phyloP scores from a whole-genome alignment of 495 filamentous ascomycete species.

The Aspergillus egyptiacus region DNA sequence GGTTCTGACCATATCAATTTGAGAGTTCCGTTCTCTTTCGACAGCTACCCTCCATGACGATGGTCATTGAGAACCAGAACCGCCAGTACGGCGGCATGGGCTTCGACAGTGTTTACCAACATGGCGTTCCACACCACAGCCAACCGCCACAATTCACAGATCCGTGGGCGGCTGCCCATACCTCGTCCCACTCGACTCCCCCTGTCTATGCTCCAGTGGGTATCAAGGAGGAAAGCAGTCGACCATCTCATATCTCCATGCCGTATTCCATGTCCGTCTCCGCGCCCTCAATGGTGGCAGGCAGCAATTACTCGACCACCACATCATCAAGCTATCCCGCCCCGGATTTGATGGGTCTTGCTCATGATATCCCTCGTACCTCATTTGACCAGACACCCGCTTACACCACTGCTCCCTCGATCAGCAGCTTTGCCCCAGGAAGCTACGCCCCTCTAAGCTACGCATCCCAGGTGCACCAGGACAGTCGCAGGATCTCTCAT shows the following conservation, averaged over 20 bases:
- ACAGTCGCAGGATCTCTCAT: slow-evolving; percentile 75
- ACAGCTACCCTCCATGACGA: slow-evolving; percentile 56
- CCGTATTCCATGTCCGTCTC: slow-evolving; percentile 71
- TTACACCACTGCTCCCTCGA: slow-evolving; percentile 60
- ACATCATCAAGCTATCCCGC: slow-evolving; percentile 46
- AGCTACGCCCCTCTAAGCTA: slow-evolving; percentile 52
- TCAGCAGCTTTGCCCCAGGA: slow-evolving; percentile 59
- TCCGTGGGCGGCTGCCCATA: slow-evolving; percentile 66
- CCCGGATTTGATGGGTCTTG: slow-evolving; percentile 65
- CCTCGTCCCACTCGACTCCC: slow-evolving; percentile 51
- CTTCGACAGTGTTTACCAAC: slow-evolving; percentile 72
- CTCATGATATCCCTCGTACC: slow-evolving; percentile 58
- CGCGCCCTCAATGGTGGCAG: slow-evolving; percentile 61
- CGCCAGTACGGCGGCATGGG: slow-evolving; percentile 73
- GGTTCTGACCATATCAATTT: slow-evolving; percentile 1
- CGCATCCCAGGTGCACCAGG: slow-evolving; percentile 52
- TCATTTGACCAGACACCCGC: slow-evolving; percentile 53
- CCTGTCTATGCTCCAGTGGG: slow-evolving; percentile 54
- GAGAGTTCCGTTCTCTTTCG: not conserved
- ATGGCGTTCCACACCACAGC: slow-evolving; percentile 59
- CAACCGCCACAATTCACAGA: slow-evolving; percentile 88
- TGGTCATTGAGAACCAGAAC: slow-evolving; percentile 85
- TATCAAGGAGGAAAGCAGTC: slow-evolving; percentile 50
- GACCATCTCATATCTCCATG: slow-evolving; percentile 61
- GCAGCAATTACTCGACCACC: slow-evolving; percentile 59